A percentile compares a stretch with the other conserved stretches of the same genome.
Evolutionary conservation across 768 basidiomycete genomes (phyloP).

Genomic region (Crepidotus variabilis): DNA sequence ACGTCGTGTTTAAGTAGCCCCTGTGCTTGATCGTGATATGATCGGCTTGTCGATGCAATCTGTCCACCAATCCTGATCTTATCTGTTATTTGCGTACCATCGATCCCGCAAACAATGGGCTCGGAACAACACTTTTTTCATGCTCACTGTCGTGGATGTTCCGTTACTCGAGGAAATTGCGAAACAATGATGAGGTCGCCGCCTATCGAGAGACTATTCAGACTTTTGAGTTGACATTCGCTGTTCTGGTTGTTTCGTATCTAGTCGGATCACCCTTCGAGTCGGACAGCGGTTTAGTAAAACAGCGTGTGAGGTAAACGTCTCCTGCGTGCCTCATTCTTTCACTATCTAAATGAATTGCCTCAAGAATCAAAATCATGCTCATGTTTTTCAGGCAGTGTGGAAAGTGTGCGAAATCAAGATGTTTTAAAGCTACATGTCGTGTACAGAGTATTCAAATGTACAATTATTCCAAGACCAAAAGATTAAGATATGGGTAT

Average conservation of each 20-base stretch:
- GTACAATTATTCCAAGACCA: no score
- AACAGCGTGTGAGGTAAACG: background rate
- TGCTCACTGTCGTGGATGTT: background rate
- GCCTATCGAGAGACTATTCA: background rate
- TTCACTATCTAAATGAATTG: no score
- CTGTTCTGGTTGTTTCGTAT: background rate
- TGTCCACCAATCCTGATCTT: constrained; percentile 8
- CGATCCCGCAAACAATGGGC: constrained; percentile 6
- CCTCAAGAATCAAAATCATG: no score
- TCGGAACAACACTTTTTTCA: background rate
- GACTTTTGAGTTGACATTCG: background rate
- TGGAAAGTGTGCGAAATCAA: no score
- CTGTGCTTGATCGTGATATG: constrained; percentile 1
- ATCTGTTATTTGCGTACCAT: constrained; percentile 12
- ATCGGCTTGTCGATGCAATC: constrained; percentile 1
- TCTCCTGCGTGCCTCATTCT: no score
- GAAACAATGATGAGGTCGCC: background rate
- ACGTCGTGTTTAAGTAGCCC: constrained; percentile 15
- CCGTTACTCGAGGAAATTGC: background rate
- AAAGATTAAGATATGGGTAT: no score
- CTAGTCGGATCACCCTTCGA: background rate
- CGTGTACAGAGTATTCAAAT: no score
- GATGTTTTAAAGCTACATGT: no score
- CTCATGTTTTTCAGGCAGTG: no score
- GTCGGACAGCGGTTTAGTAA: background rate